Evolutionary conservation across 139 green algal species (phyloP).

Genomic region (Mesotaenium endlicherianum): DNA sequence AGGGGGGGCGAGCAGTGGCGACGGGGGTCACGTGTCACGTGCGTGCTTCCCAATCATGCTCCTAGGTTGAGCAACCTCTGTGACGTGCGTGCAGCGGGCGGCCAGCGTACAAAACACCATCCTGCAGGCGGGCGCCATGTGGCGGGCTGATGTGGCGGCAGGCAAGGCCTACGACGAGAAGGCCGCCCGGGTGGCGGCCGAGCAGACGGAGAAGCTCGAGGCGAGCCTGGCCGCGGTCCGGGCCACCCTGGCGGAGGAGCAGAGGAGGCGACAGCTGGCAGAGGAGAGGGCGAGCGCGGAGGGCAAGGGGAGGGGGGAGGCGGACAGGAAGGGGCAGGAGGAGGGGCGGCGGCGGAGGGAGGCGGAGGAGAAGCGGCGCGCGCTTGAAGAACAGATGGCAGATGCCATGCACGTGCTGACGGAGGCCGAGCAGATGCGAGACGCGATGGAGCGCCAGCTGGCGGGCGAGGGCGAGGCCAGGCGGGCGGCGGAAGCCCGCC

Average conservation of each 20-base stretch:
- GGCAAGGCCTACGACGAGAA: constrained; percentile 12
- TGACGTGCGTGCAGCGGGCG: constrained; percentile 1
- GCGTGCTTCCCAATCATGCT: no score
- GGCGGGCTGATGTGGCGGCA: neutral
- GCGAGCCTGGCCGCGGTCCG: neutral
- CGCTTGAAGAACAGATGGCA: neutral
- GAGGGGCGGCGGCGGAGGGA: neutral
- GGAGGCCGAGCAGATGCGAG: neutral
- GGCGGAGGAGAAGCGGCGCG: neutral
- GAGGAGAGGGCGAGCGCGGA: neutral
- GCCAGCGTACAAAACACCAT: constrained; percentile 2
- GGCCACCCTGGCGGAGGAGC: neutral
- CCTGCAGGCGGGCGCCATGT: neutral
- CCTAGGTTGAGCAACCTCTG: no score
- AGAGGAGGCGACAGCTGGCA: neutral
- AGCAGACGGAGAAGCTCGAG: neutral
- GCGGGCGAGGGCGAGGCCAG: neutral
- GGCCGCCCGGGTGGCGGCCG: neutral
- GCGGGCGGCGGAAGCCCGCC: neutral
- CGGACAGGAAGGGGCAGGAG: neutral
- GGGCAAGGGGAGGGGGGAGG: neutral
- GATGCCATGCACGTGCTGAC: constrained; percentile 11
- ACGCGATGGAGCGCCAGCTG: neutral
- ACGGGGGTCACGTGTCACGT: no score
- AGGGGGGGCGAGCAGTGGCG: no score